Percentiles rank a stretch among this genome's conserved stretches.
These are phyloP conservation scores for Claviceps pusilla DNA, from an alignment of 2,329 filamentous ascomycete species.

Conservation along the genomic window DNA sequence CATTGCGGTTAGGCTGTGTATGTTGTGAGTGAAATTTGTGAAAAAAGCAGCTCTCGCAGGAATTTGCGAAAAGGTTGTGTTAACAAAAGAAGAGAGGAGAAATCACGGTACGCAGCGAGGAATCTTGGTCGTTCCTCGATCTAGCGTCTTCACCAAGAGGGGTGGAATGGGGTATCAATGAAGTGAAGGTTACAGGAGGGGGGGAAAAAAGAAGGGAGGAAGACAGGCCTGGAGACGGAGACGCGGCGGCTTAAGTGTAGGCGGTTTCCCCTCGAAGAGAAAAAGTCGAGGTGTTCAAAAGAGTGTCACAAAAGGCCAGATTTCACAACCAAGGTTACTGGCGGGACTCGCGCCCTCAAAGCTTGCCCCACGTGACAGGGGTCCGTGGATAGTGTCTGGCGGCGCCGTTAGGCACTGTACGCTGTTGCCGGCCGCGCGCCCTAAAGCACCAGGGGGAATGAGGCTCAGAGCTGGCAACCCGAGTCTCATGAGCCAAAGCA, in stretches of 20 bases:
- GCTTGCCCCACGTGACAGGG: constrained; percentile 18
- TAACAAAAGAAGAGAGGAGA: constrained; percentile 12
- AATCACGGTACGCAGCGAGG: constrained; percentile 14
- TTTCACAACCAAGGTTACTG: constrained; percentile 22
- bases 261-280: constrained; percentile 11
- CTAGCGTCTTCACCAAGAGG: constrained; percentile 16
- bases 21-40: constrained; percentile 8
- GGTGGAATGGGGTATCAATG: constrained; percentile 14
- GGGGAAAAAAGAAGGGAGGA: constrained; percentile 10
- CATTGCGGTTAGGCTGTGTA: constrained; percentile 23
- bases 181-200: constrained; percentile 3
- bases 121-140: constrained; percentile 14
- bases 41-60: background rate
- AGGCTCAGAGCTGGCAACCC: too few relatives aligned
- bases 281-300: constrained; percentile 29
- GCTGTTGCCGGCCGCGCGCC: background rate
- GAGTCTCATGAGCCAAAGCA: too few relatives aligned
- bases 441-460: background rate
- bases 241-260: constrained; percentile 22
- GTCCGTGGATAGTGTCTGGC: background rate
- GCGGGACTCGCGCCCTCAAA: background rate
- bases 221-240: constrained; percentile 13
- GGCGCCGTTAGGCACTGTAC: background rate
- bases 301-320: constrained; percentile 33
- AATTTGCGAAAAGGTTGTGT: constrained; percentile 9